These are phyloP conservation scores for Scleromitrula shiraiana DNA, from an alignment of 2,329 filamentous ascomycete species.

Conservation along the genomic window DNA sequence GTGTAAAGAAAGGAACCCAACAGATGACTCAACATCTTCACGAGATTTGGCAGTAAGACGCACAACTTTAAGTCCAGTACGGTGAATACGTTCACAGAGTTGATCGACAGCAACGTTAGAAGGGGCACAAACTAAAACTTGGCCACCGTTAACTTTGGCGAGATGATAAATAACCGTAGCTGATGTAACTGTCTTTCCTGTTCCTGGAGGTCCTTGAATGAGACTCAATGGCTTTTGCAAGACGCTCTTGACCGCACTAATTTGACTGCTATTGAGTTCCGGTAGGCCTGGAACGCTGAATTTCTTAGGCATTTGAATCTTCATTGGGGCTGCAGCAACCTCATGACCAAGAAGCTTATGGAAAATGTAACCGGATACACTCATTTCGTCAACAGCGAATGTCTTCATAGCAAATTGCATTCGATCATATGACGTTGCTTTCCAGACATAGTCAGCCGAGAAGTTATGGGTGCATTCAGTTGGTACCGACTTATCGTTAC, in stretches of 20 bases:
- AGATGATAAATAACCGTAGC: conserved; percentile 98
- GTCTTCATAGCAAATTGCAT: conserved; percentile 99
- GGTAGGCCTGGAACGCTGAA: conserved; percentile 92
- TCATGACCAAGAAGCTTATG: conserved; percentile 94
- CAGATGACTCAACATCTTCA: conserved; percentile 97
- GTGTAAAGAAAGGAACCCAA: conserved; percentile 89
- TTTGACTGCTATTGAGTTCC: conserved; percentile 91
- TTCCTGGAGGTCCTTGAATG: conserved; percentile 94
- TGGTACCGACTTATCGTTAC: conserved; percentile 91
- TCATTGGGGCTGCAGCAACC: conserved; percentile 89
- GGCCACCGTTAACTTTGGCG: conserved; percentile 88
- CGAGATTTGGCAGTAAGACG: conserved; percentile 97
- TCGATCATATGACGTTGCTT: conserved; percentile 96
- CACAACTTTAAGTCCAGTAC: conserved; percentile 90
- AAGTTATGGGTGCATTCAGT: conserved; percentile 97
- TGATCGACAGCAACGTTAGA: conserved; percentile 99
- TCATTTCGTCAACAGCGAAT: conserved; percentile 96
- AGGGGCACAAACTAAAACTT: conserved; percentile 91
- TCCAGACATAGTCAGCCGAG: conserved; percentile 98
- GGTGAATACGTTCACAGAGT: conserved; percentile 92
- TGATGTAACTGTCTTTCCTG: conserved; percentile 96
- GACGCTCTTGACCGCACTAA: conserved; percentile 92
- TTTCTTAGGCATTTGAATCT: conserved; percentile 90
- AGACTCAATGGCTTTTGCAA: conserved; percentile 88
- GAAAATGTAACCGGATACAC: conserved; percentile 97